Evolutionary conservation across 768 basidiomycete species (phyloP).

Genomic region (Suillus ampliporus): DNA sequence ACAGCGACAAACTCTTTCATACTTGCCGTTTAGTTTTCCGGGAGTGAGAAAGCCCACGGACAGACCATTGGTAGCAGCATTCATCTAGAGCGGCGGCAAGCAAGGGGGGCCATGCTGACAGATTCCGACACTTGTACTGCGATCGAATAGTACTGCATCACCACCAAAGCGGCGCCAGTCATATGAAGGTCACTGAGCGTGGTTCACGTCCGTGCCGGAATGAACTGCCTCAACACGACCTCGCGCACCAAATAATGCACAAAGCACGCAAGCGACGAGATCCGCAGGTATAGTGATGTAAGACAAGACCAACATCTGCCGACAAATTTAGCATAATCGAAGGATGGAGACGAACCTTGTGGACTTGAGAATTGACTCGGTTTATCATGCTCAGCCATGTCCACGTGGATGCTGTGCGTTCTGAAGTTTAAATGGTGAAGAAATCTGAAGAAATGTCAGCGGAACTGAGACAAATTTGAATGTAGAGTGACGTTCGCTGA

Average conservation of each 20-base stretch:
- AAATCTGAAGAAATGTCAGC: conserved; percentile 61
- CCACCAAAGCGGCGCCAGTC: too few relatives aligned
- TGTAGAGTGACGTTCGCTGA: neutral
- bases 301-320: conserved; percentile 90
- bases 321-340: neutral
- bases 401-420: conserved; percentile 79
- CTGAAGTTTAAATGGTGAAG: conserved; percentile 74
- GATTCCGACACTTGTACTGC: neutral
- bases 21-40: neutral
- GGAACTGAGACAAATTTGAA: conserved; percentile 2
- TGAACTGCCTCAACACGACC: conserved; percentile 82
- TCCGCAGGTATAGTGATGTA: conserved; percentile 91
- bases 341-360: conserved; percentile 65
- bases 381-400: conserved; percentile 97
- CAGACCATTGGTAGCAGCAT: neutral
- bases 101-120: neutral
- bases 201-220: conserved; percentile 92
- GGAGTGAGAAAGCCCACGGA: neutral
- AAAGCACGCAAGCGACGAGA: conserved; percentile 78
- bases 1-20: neutral
- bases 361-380: conserved; percentile 94
- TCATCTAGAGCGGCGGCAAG: neutral
- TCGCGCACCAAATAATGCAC: conserved; percentile 82
- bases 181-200: too few relatives aligned
- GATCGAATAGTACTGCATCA: too few relatives aligned